These are phyloP conservation scores for Dendrobium catenatum DNA, from an alignment of 106 monocot genomes.

Conservation along the genomic window DNA sequence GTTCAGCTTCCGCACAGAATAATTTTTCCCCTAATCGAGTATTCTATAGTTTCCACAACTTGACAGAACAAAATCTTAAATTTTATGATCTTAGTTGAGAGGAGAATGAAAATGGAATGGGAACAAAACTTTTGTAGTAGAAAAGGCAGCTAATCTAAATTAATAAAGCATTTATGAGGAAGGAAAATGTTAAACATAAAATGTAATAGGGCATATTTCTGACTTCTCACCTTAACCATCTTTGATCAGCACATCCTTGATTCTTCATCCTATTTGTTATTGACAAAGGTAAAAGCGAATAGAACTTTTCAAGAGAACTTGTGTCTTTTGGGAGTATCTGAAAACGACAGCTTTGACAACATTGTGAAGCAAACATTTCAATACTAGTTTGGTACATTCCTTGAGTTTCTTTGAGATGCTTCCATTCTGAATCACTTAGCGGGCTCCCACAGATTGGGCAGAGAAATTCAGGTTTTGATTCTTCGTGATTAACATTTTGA, in stretches of 20 bases:
- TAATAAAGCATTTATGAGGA: background rate
- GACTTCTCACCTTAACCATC: conserved; percentile 51
- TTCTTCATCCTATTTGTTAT: conserved; percentile 36
- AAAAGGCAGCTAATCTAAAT: background rate
- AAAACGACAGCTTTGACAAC: conserved; percentile 76
- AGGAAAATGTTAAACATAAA: background rate
- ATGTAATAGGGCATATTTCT: background rate
- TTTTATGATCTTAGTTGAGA: background rate
- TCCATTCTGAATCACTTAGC: conserved; percentile 47
- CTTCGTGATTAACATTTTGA: conserved; percentile 27
- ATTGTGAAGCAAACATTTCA: conserved; percentile 46
- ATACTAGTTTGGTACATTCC: conserved; percentile 11
- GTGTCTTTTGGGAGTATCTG: conserved; percentile 69
- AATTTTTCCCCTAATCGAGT: too few relatives aligned
- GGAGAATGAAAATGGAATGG: background rate
- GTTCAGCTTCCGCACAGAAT: too few relatives aligned
- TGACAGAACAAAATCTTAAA: background rate
- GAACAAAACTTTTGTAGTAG: background rate
- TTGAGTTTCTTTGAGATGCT: conserved; percentile 17
- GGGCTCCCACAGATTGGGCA: conserved; percentile 83
- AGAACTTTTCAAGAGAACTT: conserved; percentile 39
- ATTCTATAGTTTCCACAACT: too few relatives aligned
- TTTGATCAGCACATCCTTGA: conserved; percentile 4
- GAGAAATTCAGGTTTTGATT: conserved; percentile 44
- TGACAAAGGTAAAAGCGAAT: conserved; percentile 49